These are phyloP conservation scores for Coniochaeta prunicola DNA, from an alignment of 2,329 filamentous ascomycete genomes.

Conservation along the genomic window DNA sequence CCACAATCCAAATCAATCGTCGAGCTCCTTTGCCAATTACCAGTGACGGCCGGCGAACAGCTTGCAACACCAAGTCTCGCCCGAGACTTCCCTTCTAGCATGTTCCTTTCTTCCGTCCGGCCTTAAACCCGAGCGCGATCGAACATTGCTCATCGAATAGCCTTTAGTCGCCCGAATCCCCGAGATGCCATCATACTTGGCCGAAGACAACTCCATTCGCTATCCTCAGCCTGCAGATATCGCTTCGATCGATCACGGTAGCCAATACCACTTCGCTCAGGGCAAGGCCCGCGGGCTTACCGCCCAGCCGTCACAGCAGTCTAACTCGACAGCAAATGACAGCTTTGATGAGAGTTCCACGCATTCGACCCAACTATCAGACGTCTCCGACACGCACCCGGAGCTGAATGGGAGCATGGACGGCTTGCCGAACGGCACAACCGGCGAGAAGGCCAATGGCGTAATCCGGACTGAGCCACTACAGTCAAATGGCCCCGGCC, in stretches of 20 bases:
- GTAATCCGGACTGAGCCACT: constrained; percentile 23
- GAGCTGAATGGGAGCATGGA: constrained; percentile 48
- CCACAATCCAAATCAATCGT: background rate
- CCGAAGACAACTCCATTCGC: constrained; percentile 35
- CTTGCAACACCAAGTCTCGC: background rate
- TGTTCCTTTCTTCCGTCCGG: background rate
- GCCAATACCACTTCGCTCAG: constrained; percentile 22
- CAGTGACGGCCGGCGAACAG: background rate
- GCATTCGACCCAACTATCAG: constrained; percentile 45
- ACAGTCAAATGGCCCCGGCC: constrained; percentile 3
- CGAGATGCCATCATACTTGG: constrained; percentile 48
- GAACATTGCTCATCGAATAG: constrained; percentile 8
- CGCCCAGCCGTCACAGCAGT: constrained; percentile 23
- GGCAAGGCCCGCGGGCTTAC: constrained; percentile 24
- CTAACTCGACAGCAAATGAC: constrained; percentile 37
- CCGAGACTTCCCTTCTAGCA: background rate
- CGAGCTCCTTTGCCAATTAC: background rate
- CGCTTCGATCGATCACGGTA: constrained; percentile 34
- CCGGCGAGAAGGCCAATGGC: constrained; percentile 26
- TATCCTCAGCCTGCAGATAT: constrained; percentile 34
- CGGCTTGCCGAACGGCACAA: constrained; percentile 50
- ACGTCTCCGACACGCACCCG: constrained; percentile 37
- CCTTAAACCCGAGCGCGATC: background rate
- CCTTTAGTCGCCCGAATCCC: constrained; percentile 7
- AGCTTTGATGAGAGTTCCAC: constrained; percentile 49